Base-by-base conservation (phyloP, 352 stramenopile species). In the Globisporangium rhizosaccharum region DNA sequence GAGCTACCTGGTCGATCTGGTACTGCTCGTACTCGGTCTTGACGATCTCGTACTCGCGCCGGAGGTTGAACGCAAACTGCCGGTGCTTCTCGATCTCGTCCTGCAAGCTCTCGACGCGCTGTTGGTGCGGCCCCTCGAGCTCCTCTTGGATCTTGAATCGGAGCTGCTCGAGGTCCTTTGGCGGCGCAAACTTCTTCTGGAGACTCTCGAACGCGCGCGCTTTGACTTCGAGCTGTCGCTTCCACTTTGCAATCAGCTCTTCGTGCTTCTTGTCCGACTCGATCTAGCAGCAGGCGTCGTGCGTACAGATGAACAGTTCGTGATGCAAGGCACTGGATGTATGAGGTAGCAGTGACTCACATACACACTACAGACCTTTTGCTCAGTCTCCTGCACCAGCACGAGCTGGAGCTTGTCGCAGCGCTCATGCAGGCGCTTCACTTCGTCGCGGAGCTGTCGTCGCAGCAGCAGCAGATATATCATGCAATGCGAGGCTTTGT, bases 1-100 rank as follows among this genome's bases (percentile, higher is more conserved):
- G 14, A 2, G 5, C 9, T 49, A 84, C 78, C 62, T 93, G 83
- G 49, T 92, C 78, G 28, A 89, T 73, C 0, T 81, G 74, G 59
- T 79, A 91, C 68, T 93, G 82, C 52, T 93, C 85, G 72, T 90
- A 92, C 71, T 93, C 85, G 33, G 84, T 85, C 66, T 93, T 92
- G 23, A 95, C 53, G 8, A 88, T 64, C 57, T 95, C 86, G 60
- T 78, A 86, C 51, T 92, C 86, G 23, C 82, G 73, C 17, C 80
- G 86, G 50, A 87, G 61, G 3, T 78, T 67, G 53, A 90, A 92
- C 23, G 74, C 75, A 28, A 82, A 62, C 41, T 90, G 74, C 12
- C 83, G 77, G 23, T 88, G 72, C 37, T 79, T 86, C 46, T 93
- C 86, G 28, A 94, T 64, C 28, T 94, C 84, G 25, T 81, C 65